Conservation (phyloP, 257 asterid species). For the Agastache rugosa region DNA sequence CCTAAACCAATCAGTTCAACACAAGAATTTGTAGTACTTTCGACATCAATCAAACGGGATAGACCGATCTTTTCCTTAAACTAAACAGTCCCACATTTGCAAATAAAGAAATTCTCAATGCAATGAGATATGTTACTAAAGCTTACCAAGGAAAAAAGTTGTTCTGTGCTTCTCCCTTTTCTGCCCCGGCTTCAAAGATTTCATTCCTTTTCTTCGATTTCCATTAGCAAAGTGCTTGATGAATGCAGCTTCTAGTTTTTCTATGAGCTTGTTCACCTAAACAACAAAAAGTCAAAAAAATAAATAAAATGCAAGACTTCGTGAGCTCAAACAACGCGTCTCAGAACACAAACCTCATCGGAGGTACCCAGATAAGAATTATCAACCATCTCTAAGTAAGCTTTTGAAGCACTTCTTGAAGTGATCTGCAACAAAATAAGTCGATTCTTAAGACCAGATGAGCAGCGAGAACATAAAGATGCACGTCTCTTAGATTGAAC, state of each 20-base stretch:
- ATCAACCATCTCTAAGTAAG: slow-evolving; percentile 77
- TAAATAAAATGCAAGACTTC: not conserved
- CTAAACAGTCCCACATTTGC: not conserved
- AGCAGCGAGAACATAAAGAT: not conserved
- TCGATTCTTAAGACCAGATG: not conserved
- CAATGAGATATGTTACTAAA: not conserved
- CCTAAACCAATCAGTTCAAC: too few relatives aligned
- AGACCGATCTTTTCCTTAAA: not conserved
- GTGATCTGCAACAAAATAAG: slow-evolving; percentile 54
- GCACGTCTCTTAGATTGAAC: slow-evolving; percentile 10
- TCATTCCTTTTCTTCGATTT: slow-evolving; percentile 75
- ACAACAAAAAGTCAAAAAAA: not conserved
- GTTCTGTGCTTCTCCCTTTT: slow-evolving; percentile 72
- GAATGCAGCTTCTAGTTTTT: slow-evolving; percentile 65
- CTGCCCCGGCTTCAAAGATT: slow-evolving; percentile 56
- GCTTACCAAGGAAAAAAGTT: slow-evolving; percentile 75
- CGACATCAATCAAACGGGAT: not conserved
- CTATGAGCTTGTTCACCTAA: slow-evolving; percentile 64
- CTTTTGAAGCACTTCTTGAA: slow-evolving; percentile 76
- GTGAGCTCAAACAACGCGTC: not conserved
- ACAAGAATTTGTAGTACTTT: not conserved
- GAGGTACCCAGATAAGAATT: slow-evolving; percentile 71
- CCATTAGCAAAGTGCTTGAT: slow-evolving; percentile 83
- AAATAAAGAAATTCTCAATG: too few relatives aligned
- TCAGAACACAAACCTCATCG: slow-evolving; percentile 64